Evolutionary conservation across 2,329 filamentous ascomycete species (phyloP).

Genomic region (Chaetomiaceae sp.): DNA sequence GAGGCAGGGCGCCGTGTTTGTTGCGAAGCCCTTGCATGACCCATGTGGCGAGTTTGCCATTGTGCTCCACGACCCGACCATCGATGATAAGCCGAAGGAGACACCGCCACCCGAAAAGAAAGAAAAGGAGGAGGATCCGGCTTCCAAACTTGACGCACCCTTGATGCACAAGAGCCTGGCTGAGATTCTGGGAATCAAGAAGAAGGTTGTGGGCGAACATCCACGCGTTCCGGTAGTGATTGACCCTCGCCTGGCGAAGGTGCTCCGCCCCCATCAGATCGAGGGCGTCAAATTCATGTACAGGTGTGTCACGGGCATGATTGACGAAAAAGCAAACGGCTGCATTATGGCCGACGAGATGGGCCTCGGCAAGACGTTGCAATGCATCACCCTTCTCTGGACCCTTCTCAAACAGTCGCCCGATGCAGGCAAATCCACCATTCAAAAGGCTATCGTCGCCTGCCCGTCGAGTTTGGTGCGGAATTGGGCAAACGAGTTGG

Average conservation of each 20-base stretch:
- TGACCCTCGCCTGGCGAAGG: conserved; percentile 82
- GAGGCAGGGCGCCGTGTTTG: conserved; percentile 75
- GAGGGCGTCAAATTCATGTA: conserved; percentile 99
- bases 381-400: conserved; percentile 97
- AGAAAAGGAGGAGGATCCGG: conserved; percentile 36
- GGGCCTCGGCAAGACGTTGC: conserved; percentile 94
- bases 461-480: conserved; percentile 94
- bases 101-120: conserved; percentile 43
- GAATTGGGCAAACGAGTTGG: conserved; percentile 96
- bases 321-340: conserved; percentile 87
- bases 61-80: conserved; percentile 88
- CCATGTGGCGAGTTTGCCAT: conserved; percentile 95
- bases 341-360: conserved; percentile 99
- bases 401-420: conserved; percentile 93
- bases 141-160: conserved; percentile 64
- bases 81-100: conserved; percentile 75
- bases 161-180: conserved; percentile 91
- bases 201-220: conserved; percentile 72
- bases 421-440: conserved; percentile 86
- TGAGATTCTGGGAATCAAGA: conserved; percentile 92
- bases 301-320: conserved; percentile 87
- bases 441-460: conserved; percentile 94
- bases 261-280: conserved; percentile 91
- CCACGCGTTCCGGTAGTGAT: conserved; percentile 97
- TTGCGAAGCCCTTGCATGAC: conserved; percentile 87